phyloP scores from a whole-genome alignment of 805 yeast species.

The Brettanomyces naardenensis region DNA sequence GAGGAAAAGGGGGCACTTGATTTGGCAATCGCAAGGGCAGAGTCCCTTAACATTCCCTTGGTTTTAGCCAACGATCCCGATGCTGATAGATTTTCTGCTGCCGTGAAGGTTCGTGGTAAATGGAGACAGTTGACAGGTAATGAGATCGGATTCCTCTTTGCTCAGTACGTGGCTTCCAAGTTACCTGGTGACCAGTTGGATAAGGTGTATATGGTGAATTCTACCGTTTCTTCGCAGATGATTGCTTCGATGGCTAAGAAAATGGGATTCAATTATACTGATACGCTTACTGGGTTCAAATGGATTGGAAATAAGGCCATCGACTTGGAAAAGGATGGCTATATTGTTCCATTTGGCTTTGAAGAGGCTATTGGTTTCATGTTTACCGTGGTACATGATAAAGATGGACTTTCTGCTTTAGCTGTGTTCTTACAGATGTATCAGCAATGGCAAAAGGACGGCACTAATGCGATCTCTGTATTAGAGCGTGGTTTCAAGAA shows the following conservation, averaged over 20 bases:
- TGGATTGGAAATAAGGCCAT: constrained; percentile 94
- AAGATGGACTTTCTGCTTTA: constrained; percentile 86
- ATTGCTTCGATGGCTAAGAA: constrained; percentile 56
- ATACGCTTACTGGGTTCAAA: constrained; percentile 92
- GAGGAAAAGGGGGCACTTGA: constrained; percentile 90
- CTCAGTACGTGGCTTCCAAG: constrained; percentile 44
- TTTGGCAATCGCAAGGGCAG: constrained; percentile 59
- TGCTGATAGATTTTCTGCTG: constrained; percentile 89
- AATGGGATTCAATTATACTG: constrained; percentile 56
- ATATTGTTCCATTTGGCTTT: constrained; percentile 74
- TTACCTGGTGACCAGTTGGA: constrained; percentile 13
- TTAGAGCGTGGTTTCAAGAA: constrained; percentile 50
- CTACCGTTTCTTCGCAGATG: constrained; percentile 90
- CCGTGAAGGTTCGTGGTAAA: constrained; percentile 40
- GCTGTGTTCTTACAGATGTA: constrained; percentile 67
- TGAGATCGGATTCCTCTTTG: constrained; percentile 82
- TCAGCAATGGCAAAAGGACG: constrained; percentile 35
- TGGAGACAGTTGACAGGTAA: constrained; percentile 89
- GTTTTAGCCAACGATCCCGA: constrained; percentile 94
- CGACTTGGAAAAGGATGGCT: constrained; percentile 57
- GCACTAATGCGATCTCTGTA: constrained; percentile 36
- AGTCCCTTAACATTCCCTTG: constrained; percentile 33
- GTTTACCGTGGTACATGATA: constrained; percentile 80
- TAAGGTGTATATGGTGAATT: constrained; percentile 57
- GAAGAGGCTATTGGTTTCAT: constrained; percentile 97